These are phyloP conservation scores for Spergularia azorica DNA, from an alignment of 179 eudicot species.

Conservation along the genomic window DNA sequence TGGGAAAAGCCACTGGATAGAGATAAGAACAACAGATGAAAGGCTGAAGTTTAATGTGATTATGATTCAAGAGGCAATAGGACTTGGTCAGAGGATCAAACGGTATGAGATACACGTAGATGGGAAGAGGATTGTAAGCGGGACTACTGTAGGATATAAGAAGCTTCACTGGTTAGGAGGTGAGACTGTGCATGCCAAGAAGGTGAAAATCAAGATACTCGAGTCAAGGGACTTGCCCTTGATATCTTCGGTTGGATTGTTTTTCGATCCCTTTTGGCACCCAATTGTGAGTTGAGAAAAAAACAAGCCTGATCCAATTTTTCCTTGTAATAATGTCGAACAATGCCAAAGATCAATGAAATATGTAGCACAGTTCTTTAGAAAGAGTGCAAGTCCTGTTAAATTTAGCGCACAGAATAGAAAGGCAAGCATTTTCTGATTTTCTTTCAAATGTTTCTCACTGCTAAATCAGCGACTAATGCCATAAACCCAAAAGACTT, in stretches of 20 bases:
- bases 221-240: constrained; percentile 69
- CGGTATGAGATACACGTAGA: constrained; percentile 65
- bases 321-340: background rate
- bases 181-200: constrained; percentile 45
- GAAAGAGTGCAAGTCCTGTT: too few species aligned
- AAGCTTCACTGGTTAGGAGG: constrained; percentile 68
- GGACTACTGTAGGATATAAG: constrained; percentile 83
- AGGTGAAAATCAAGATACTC: constrained; percentile 48
- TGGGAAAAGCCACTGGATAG: constrained; percentile 56
- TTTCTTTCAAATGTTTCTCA: too few species aligned
- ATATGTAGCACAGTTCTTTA: too few species aligned
- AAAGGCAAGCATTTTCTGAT: too few species aligned
- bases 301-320: background rate
- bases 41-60: constrained; percentile 65
- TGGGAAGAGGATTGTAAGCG: constrained; percentile 47
- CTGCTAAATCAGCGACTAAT: too few species aligned
- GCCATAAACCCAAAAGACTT: too few species aligned
- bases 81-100: constrained; percentile 82
- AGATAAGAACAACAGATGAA: constrained; percentile 35
- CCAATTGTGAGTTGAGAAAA: constrained; percentile 24
- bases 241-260: constrained; percentile 82
- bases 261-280: constrained; percentile 78
- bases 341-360: background rate
- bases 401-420: too few species aligned
- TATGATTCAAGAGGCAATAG: constrained; percentile 85